Evolutionary conservation across 306 rosid genomes (phyloP), one percentile per base, ranked within the genome.

Genomic region (Arachis stenosperma): DNA sequence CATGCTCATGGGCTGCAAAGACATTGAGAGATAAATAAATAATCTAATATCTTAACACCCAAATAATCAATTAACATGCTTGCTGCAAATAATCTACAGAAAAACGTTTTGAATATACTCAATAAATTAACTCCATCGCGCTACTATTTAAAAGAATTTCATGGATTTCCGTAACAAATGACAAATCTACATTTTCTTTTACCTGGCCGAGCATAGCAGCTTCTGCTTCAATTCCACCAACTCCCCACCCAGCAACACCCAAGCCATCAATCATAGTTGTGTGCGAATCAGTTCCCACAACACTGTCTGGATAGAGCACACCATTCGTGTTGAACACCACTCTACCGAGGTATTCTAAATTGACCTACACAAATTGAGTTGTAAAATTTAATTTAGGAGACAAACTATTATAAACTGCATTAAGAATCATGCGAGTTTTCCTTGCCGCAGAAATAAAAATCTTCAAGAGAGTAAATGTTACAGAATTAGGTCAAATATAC

Each of bases 191-290:
- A 72, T 62, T 69, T 63, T 29, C 37, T 48, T 76, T 74, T 79
- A 93, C 98, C 98, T 93, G 98, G 51, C 98, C 98, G 68, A 93
- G 98, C 98, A 93, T 93, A 46, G 93, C 69, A 67, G 98, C 98
- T 87, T 93, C 98, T 69, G 98, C 98, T 90, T 93, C 98, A 53
- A 90, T 93, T 61, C 98, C 98, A 64, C 98, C 98, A 73, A 93
- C 98, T 75, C 98, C 98, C 98, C 97, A 93, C 46, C 98, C 98
- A 75, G 98, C 98, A 76, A 93, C 98, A 73, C 98, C 98, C 83
- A 93, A 78, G 69, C 98, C 98, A 66, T 93, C 98, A 37, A 93
- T 93, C 98, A 90, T 93, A n/a, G 98, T 93, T 53, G 98, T 93
- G 81, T 93, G 98, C 36, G 98, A 93, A 76, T 93, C 98, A 8